Evolutionary conservation across 2,329 filamentous ascomycete genomes (phyloP).

Genomic region (Calonectria pauciramosa): DNA sequence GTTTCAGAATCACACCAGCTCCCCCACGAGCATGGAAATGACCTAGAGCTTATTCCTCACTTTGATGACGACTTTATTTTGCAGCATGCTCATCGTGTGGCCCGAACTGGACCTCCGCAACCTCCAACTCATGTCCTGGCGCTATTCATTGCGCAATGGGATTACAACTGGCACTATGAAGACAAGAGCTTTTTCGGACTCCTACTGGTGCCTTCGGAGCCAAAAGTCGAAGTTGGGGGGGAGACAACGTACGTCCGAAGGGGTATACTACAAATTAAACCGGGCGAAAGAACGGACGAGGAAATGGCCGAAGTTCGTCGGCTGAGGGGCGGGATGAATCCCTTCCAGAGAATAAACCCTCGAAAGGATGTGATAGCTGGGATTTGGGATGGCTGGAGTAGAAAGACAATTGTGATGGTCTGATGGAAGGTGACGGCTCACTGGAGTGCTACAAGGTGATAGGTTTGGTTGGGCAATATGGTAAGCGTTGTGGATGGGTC

Average conservation of each 20-base stretch:
- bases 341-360: neutral
- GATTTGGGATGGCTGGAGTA: neutral
- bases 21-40: neutral
- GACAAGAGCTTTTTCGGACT: neutral
- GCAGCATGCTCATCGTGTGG: neutral
- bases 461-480: too few species aligned
- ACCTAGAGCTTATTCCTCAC: neutral
- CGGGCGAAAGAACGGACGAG: neutral
- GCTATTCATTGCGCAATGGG: neutral
- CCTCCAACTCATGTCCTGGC: neutral
- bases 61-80: neutral
- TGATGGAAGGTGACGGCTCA: too few species aligned
- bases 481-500: too few species aligned
- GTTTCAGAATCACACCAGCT: neutral
- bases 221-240: neutral
- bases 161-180: neutral
- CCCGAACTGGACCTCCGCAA: neutral
- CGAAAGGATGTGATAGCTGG: neutral
- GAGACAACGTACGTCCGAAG: neutral
- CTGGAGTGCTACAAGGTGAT: too few species aligned
- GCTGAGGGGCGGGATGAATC: neutral
- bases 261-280: neutral
- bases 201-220: neutral
- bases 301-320: neutral
- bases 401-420: neutral